Base-by-base conservation (phyloP, 257 asterid genomes). In the Jaltomata sinuosa region DNA sequence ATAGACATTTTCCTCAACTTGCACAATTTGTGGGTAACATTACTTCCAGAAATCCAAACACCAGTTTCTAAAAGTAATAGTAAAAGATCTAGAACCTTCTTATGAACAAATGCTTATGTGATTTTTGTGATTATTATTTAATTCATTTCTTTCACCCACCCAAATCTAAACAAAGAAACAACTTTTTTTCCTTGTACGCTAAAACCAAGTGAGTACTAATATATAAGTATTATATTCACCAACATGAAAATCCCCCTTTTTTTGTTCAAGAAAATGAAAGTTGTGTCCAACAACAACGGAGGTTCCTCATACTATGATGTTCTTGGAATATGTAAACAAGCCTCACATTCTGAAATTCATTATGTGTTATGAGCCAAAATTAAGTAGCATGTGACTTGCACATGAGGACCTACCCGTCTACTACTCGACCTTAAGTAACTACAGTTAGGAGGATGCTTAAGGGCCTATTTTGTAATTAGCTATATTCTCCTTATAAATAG, bases 281-380 rank as follows among this genome's bases (percentile, higher is more conserved):
- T 76, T 47, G 4, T 47, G 42, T 76, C 31, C 72, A 82, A 47
- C 45, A 68, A 38, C 1, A 34, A 83, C 27, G 81, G 34, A 32
- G 59, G 83, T 1, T 84, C 52, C 6, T 55, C 83, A 31, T 69
- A 47, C 77, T 85, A 85, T 32, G 62, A 83, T 50, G 80, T 79
- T 27, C 85, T 85, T 32, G 88, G 89, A 54, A 79, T 87, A 8
- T 69, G 86, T 49, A 79, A 68, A 85, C 85, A 79, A 61, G 86
- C 86, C 11, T 87, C 86, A 78, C 69, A 87, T 21, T 84, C 83
- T 57, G 86, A 87, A 55, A 83, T 87, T 87, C 85, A 86, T n/a
- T n/a, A n/a, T n/a, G n/a, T n/a, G n/a, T n/a, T n/a, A n/a, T n/a
- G n/a, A n/a, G n/a, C n/a, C n/a, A n/a, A n/a, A n/a, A n/a, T n/a